Evolutionary conservation across 306 rosid genomes (phyloP), one percentile per base, ranked within the genome.

Genomic region (Abrus pulchellus): DNA sequence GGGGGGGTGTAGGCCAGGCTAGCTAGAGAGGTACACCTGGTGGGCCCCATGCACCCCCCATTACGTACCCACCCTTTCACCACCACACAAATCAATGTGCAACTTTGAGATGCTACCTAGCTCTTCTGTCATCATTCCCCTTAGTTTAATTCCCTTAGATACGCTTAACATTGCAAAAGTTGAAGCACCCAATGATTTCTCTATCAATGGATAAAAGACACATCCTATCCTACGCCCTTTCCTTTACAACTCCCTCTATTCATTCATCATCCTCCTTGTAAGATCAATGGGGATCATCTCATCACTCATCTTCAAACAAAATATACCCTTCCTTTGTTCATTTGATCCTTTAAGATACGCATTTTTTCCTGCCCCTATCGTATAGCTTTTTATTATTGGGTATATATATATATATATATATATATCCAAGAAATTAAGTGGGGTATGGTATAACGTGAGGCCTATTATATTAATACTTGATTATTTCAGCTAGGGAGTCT

Each of bases 151-250:
- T 75, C 73, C 68, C 88, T 10, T 77, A 56, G 83, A 83, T 80
- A 77, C 78, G 29, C 80, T 80, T 72, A 75, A 81, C 90, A 83
- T 74, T 59, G 71, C 36, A 83, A 87, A 86, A 88, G 91, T 88
- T 86, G 86, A 74, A 84, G 89, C 83, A 85, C 50, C 87, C 70
- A 84, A 68, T 83, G 90, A 85, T 86, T 86, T 86, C 76, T 77
- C 85, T 76, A 75, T 86, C 84, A 78, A 68, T 77, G 83, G 87
- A 80, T 85, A 87, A 86, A 86, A 73, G 87, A 92, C 90, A 83
- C 76, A 53, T 29, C 60, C 70, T 50, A 52, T 83, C 74, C 77
- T 75, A 68, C 73, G 8, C 82, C 43, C 30, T 63, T 76, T 11
- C 82, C 43, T n/a, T 36, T 27, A 14, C 33, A 52, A 79, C 41